Evolutionary conservation across 768 basidiomycete species (phyloP), one percentile per base, ranked within the genome.

Genomic region (Agrocybe pediades): DNA sequence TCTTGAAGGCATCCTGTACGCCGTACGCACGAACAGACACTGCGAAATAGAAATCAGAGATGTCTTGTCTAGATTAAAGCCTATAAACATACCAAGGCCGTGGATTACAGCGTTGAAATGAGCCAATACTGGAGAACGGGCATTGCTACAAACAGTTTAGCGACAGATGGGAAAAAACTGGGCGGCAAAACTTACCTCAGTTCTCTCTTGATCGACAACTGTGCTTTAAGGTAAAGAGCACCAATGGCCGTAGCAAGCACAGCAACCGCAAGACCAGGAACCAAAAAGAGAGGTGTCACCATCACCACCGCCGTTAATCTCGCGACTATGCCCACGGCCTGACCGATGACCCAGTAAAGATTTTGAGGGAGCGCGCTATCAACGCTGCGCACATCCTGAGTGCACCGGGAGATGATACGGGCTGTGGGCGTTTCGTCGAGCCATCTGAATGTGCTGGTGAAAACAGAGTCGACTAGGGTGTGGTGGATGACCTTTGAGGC

Each of bases 21-120:
- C 80, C 80, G 61, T 84, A 89, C 0, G 87, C 87, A 26, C 86
- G 76, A 50, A 89, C 82, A 13, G 84, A 78, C 17, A 68, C 76
- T 77, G n/a, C n/a, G n/a, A n/a, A n/a, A n/a, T n/a, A n/a, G n/a
- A n/a, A n/a, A n/a, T n/a, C n/a, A n/a, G n/a, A n/a, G n/a, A n/a
- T n/a, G n/a, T n/a, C n/a, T n/a, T n/a, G n/a, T n/a, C n/a, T n/a
- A n/a, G n/a, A n/a, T n/a, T n/a, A n/a, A 27, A 9, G 7, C 19
- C 9, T 19, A 27, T 13, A 6, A 45, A 4, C 71, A 51, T 70
- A 76, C 77, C 68, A 29, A 86, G 57, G 8, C 86, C 87, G 57
- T 77, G 70, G 40, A 88, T 77, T 1, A 85, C 48, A 74, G 58
- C 54, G 39, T 49, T 60, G 36, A 65, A 62, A 51, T 62, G 64